Conservation (phyloP, 371 early-diverging fungal species). For the Apophysomyces elegans region DNA sequence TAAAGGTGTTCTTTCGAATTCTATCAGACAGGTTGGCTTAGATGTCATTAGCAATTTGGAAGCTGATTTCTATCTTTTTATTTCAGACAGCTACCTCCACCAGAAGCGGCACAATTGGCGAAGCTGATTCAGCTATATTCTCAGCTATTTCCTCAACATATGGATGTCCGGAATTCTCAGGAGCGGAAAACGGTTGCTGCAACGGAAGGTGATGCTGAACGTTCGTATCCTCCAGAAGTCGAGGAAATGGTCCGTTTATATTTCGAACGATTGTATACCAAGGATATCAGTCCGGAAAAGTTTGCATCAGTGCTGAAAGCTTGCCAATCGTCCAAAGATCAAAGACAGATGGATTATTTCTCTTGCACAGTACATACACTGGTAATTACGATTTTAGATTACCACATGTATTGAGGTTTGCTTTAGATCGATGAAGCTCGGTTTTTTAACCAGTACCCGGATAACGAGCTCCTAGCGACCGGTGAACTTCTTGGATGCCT, state of each 20-base stretch:
- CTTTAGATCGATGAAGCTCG: conserved; percentile 87
- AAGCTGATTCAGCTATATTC: conserved; percentile 42
- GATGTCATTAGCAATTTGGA: neutral
- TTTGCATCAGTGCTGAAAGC: conserved; percentile 75
- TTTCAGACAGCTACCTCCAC: conserved; percentile 34
- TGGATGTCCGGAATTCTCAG: conserved; percentile 16
- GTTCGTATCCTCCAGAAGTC: conserved; percentile 57
- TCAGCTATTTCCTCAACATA: conserved; percentile 36
- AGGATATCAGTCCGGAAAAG: conserved; percentile 70
- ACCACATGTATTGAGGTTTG: neutral
- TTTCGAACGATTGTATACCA: conserved; percentile 78
- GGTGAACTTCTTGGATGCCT: conserved; percentile 87
- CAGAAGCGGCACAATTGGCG: conserved; percentile 37
- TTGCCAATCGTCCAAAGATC: conserved; percentile 71
- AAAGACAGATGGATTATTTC: conserved; percentile 74
- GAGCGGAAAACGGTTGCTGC: conserved; percentile 19
- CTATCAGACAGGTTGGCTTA: conserved; percentile 58
- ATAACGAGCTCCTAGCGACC: conserved; percentile 85
- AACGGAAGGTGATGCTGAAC: conserved; percentile 13
- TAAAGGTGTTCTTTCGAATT: conserved; percentile 70
- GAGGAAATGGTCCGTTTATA: conserved; percentile 79
- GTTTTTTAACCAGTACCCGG: conserved; percentile 93
- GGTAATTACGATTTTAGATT: conserved; percentile 27
- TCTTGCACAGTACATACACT: conserved; percentile 83
- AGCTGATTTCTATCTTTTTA: neutral